phyloP scores from a whole-genome alignment of 2,329 filamentous ascomycete species.

The Cytospora chrysosperma region DNA sequence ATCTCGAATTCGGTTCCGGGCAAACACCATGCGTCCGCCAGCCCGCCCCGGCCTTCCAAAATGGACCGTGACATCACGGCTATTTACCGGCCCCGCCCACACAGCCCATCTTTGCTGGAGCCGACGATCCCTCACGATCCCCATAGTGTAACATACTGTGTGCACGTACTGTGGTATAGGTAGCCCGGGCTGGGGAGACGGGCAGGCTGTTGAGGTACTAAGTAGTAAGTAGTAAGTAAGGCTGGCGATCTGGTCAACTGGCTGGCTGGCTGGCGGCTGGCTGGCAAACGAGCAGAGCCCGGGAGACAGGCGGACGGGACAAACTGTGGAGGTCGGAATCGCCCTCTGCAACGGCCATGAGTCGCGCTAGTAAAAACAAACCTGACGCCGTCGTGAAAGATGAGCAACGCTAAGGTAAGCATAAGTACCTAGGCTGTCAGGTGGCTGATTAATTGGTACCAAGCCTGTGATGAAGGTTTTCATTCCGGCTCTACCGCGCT shows the following conservation, averaged over 20 bases:
- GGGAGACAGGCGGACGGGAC: too few relatives aligned
- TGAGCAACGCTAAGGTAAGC: not conserved
- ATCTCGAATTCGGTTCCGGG: not conserved
- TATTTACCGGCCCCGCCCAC: not conserved
- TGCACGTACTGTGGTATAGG: too few relatives aligned
- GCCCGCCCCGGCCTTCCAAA: not conserved
- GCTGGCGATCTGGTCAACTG: not conserved
- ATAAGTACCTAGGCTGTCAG: too few relatives aligned
- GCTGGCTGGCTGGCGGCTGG: too few relatives aligned
- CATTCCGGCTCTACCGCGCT: not conserved
- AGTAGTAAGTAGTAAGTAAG: too few relatives aligned
- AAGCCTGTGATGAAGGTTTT: too few relatives aligned
- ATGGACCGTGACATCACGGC: not conserved
- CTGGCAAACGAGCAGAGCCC: too few relatives aligned
- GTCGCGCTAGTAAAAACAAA: constrained; percentile 1
- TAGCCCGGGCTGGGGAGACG: too few relatives aligned
- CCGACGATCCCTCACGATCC: not conserved
- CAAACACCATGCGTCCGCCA: not conserved
- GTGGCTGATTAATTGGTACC: too few relatives aligned
- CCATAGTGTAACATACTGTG: too few relatives aligned
- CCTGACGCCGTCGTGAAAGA: not conserved
- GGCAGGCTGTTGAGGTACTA: too few relatives aligned
- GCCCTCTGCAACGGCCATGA: not conserved
- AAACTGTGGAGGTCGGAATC: not conserved
- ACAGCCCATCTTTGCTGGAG: not conserved